phyloP scores from a whole-genome alignment of 2,329 filamentous ascomycete species.

The Sporothrix pallida region DNA sequence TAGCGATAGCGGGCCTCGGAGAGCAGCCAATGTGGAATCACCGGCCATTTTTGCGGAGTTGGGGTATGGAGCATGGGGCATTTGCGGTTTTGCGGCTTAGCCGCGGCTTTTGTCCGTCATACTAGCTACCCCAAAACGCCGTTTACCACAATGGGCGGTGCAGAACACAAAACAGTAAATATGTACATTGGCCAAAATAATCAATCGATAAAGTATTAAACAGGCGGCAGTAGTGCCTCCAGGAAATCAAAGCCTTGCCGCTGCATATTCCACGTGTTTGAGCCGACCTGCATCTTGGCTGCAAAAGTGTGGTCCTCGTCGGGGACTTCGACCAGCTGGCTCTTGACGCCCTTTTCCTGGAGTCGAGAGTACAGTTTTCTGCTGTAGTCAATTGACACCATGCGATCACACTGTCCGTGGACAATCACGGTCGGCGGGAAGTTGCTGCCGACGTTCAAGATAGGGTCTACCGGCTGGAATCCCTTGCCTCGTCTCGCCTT shows the following conservation, averaged over 20 bases:
- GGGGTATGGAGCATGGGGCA: not conserved
- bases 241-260: slow-evolving; percentile 22
- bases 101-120: slow-evolving; percentile 16
- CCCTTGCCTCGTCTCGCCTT: not conserved
- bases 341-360: not conserved
- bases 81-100: not conserved
- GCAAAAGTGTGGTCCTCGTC: slow-evolving; percentile 10
- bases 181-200: no score
- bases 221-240: not conserved
- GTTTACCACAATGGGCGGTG: not conserved
- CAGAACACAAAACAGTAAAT: not conserved
- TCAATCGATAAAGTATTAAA: no score
- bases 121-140: not conserved
- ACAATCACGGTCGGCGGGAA: not conserved
- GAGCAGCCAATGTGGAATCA: slow-evolving; percentile 1
- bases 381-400: not conserved
- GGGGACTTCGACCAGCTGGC: not conserved
- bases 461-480: not conserved
- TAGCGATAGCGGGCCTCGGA: slow-evolving; percentile 1
- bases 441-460: not conserved
- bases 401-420: not conserved
- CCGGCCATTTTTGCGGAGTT: not conserved
- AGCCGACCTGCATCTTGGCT: not conserved
- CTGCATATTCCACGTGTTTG: slow-evolving; percentile 8
- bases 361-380: not conserved